phyloP scores from a whole-genome alignment of 1,139 yeast species.

The Saccharomycopsis crataegensis region DNA sequence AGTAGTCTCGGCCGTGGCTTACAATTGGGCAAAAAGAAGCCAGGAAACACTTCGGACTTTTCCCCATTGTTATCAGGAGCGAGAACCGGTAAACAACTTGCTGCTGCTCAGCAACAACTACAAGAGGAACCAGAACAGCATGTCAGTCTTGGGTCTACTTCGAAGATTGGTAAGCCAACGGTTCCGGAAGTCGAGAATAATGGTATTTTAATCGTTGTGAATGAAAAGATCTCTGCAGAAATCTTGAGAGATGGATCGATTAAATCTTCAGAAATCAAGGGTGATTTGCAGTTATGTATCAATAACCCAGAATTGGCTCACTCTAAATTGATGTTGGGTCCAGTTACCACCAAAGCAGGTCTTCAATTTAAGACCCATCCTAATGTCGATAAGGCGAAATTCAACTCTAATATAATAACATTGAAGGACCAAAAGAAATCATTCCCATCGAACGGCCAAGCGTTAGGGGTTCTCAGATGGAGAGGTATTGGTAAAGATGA shows the following conservation, averaged over 20 bases:
- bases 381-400: slow-evolving; percentile 75
- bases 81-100: slow-evolving; percentile 19
- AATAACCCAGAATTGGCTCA: slow-evolving; percentile 63
- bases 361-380: slow-evolving; percentile 92
- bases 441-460: slow-evolving; percentile 88
- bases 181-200: slow-evolving; percentile 45
- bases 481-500: slow-evolving; percentile 58
- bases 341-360: slow-evolving; percentile 39
- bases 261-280: slow-evolving; percentile 71
- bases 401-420: slow-evolving; percentile 54
- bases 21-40: slow-evolving; percentile 67
- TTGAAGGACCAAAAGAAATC: slow-evolving; percentile 71
- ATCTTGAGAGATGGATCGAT: slow-evolving; percentile 81
- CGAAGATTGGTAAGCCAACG: slow-evolving; percentile 21
- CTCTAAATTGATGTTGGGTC: slow-evolving; percentile 52
- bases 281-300: slow-evolving; percentile 83
- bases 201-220: slow-evolving; percentile 71
- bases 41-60: slow-evolving; percentile 30
- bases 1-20: slow-evolving; percentile 27
- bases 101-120: neutral
- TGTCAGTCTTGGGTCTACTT: slow-evolving; percentile 21
- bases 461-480: slow-evolving; percentile 91
- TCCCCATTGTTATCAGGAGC: slow-evolving; percentile 38
- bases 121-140: neutral
- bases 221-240: slow-evolving; percentile 72